Conservation (phyloP, 2,329 filamentous ascomycete species). For the Fusarium gaditjirri region DNA sequence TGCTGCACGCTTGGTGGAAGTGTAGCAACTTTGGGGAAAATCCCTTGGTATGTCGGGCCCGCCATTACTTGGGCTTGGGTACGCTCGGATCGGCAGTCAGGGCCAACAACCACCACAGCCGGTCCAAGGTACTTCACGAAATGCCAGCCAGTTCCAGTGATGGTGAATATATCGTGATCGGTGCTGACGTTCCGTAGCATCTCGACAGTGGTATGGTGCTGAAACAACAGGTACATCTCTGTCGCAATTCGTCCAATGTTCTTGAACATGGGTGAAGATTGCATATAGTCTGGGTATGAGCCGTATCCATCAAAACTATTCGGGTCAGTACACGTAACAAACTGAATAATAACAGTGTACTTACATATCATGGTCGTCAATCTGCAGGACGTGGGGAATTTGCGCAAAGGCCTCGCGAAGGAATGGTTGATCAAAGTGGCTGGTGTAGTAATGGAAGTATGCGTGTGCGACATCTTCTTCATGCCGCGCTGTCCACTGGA, state of each 20-base stretch:
- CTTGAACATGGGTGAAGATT: conserved; percentile 96
- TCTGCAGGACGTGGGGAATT: conserved; percentile 91
- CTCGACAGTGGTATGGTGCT: conserved; percentile 96
- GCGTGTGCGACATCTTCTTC: conserved; percentile 96
- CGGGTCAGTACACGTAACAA: conserved; percentile 22
- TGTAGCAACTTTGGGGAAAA: conserved; percentile 94
- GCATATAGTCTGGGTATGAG: conserved; percentile 98
- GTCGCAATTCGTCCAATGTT: conserved; percentile 96
- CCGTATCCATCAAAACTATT: conserved; percentile 93
- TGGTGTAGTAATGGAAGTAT: conserved; percentile 99
- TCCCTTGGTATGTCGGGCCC: conserved; percentile 94
- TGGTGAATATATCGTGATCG: conserved; percentile 92
- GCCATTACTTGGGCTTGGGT: conserved; percentile 93
- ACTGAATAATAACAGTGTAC: conserved; percentile 50
- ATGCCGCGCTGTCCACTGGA: conserved; percentile 91
- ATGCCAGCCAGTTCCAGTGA: conserved; percentile 98
- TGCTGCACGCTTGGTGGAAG: conserved; percentile 94
- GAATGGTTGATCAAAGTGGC: conserved; percentile 97
- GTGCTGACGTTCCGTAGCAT: conserved; percentile 89
- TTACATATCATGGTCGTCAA: conserved; percentile 98
- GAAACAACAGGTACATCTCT: conserved; percentile 98
- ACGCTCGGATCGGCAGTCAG: conserved; percentile 91
- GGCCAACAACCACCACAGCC: conserved; percentile 87
- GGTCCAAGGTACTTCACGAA: conserved; percentile 97
- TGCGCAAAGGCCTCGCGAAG: conserved; percentile 95